These are phyloP conservation scores for Racocetra persica DNA, from an alignment of 371 early-diverging fungal species.

Conservation along the genomic window DNA sequence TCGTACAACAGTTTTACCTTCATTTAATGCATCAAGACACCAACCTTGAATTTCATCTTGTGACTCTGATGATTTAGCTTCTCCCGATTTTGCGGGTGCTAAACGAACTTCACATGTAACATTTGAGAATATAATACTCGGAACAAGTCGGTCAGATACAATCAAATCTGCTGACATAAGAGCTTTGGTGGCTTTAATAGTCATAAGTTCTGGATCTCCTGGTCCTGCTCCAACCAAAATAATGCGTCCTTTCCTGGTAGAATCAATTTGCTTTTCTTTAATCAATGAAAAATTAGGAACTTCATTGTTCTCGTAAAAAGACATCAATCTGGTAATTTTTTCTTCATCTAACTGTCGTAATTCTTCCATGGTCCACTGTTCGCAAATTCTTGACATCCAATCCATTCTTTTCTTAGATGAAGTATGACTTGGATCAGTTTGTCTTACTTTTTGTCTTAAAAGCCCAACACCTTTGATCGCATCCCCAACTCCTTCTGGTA, in stretches of 20 bases:
- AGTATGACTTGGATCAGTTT: slow-evolving; percentile 71
- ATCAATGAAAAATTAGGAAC: slow-evolving; percentile 44
- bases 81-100: slow-evolving; percentile 61
- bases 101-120: slow-evolving; percentile 36
- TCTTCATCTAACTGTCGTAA: slow-evolving; percentile 59
- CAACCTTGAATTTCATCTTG: slow-evolving; percentile 80
- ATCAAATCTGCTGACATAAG: slow-evolving; percentile 79
- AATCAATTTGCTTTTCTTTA: not conserved
- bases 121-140: slow-evolving; percentile 62
- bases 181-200: slow-evolving; percentile 70
- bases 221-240: slow-evolving; percentile 89
- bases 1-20: slow-evolving; percentile 78
- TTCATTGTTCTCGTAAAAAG: slow-evolving; percentile 66
- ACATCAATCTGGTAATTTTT: slow-evolving; percentile 61
- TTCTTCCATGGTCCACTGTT: slow-evolving; percentile 63
- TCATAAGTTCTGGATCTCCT: slow-evolving; percentile 82
- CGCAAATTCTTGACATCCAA: slow-evolving; percentile 68
- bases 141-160: slow-evolving; percentile 83
- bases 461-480: slow-evolving; percentile 77
- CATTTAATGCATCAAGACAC: slow-evolving; percentile 71
- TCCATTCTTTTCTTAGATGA: slow-evolving; percentile 78
- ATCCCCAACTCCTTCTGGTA: slow-evolving; percentile 71
- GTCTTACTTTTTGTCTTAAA: slow-evolving; percentile 71
- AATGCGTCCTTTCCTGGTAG: slow-evolving; percentile 50
- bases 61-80: slow-evolving; percentile 68